Evolutionary conservation across 2,329 filamentous ascomycete genomes (phyloP), one percentile per base, ranked within the genome.

Genomic region (Neoscytalidium dimidiatum): DNA sequence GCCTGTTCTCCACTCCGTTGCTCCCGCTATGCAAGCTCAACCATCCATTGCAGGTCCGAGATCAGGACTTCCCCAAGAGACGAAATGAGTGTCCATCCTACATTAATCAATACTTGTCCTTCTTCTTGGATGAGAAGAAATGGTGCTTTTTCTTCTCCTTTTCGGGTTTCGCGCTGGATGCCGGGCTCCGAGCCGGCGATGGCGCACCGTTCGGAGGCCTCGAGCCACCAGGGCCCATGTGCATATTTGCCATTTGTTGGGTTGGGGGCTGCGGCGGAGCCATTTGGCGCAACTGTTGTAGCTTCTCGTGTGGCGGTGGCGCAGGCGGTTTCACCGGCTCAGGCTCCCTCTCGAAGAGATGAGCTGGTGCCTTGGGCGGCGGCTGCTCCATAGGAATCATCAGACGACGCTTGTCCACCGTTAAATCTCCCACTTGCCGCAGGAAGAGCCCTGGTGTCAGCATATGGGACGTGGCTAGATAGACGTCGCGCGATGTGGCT

Each of bases 391-490:
- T 83, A 0, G 94, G 95, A 4, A 99, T 86, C 70, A 92, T 89
- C 17, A 99, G 84, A 51, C 88, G 85, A 61, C 91, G 86, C 72
- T 89, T 90, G 72, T 93, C 90, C 38, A 87, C 85, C 67, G 89
- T 90, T 14, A 98, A 83, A 72, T 97, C 93, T 19, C 88, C 86
- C 1, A 97, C 80, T 75, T 98, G 94, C 43, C 91, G 88, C 35
- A 97, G 79, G 75, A 94, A 99, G 21, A 96, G 83, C 46, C 87
- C 82, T 0, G 95, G 94, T 0, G 89, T 95, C 52, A 96, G 82
- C 94, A 99, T 97, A 75, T 99, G 95, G 26, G 91, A 94, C 0
- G 92, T 95, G 19, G 90, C 87, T 4, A 99, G 86, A 75, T 96
- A 92, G n/a, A 98, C 82, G 71, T 99, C 95, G 68, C 90, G 88